Conservation (phyloP, 2,329 filamentous ascomycete genomes). For the Fusarium secorum region DNA sequence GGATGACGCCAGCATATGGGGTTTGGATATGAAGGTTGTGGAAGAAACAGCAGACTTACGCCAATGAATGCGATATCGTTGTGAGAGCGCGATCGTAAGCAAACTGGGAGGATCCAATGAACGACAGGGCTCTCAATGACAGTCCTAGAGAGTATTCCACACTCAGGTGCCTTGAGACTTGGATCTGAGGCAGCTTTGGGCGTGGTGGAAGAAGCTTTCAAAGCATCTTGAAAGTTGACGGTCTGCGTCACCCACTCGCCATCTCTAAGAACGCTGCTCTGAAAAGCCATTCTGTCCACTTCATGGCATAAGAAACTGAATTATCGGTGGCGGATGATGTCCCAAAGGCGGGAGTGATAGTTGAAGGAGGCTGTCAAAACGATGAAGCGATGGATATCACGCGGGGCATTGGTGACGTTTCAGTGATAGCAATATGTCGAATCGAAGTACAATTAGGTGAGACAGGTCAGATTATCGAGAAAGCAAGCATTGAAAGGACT, state of each 20-base stretch:
- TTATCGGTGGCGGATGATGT: neutral
- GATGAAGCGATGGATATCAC: neutral
- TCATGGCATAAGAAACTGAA: constrained; percentile 33
- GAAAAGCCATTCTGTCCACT: constrained; percentile 53
- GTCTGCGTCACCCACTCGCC: constrained; percentile 66
- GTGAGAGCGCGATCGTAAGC: constrained; percentile 71
- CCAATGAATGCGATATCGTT: constrained; percentile 91
- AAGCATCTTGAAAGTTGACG: constrained; percentile 53
- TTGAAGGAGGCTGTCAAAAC: neutral
- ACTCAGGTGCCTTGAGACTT: constrained; percentile 56
- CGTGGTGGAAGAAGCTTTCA: constrained; percentile 49
- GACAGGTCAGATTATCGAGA: neutral
- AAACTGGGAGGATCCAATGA: constrained; percentile 81
- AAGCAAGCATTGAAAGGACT: neutral
- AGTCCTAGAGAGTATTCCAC: constrained; percentile 81
- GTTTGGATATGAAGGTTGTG: neutral
- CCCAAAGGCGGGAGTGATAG: neutral
- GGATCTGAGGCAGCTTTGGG: constrained; percentile 45
- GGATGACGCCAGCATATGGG: neutral
- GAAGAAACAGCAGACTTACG: constrained; percentile 56
- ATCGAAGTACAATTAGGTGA: neutral
- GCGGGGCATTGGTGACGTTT: constrained; percentile 3
- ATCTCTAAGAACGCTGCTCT: constrained; percentile 62
- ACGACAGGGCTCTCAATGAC: constrained; percentile 77
- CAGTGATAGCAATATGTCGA: neutral